These are phyloP conservation scores for Moringa oleifera DNA, from an alignment of 345 rosid genomes.

Conservation along the genomic window DNA sequence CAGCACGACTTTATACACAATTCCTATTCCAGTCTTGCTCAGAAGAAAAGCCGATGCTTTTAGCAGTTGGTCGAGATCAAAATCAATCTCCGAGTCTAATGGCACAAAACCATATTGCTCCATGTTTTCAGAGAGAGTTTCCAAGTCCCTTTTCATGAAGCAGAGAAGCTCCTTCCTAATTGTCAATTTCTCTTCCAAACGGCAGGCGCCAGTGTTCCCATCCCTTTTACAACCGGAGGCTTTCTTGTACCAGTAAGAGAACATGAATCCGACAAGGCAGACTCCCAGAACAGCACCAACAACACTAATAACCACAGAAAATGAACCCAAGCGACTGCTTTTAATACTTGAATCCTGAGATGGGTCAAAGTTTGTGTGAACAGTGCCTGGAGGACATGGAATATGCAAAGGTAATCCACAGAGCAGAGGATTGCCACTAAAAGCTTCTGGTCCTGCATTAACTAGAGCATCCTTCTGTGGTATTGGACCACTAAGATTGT, in stretches of 20 bases:
- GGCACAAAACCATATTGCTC: conserved; percentile 61
- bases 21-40: conserved; percentile 79
- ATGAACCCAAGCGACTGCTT: conserved; percentile 12
- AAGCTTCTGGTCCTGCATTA: conserved; percentile 75
- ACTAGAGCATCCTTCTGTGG: conserved; percentile 49
- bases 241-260: conserved; percentile 42
- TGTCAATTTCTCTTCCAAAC: conserved; percentile 35
- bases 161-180: conserved; percentile 48
- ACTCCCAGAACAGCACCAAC: conserved; percentile 39
- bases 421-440: conserved; percentile 59
- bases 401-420: conserved; percentile 68
- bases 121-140: conserved; percentile 42
- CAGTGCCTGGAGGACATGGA: conserved; percentile 28
- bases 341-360: conserved; percentile 14
- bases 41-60: conserved; percentile 91
- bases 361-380: conserved; percentile 16
- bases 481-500: conserved; percentile 68
- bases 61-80: conserved; percentile 75
- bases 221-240: conserved; percentile 19
- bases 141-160: conserved; percentile 38
- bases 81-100: conserved; percentile 49
- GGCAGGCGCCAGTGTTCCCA: conserved; percentile 21
- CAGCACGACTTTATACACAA: conserved; percentile 83
- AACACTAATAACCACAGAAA: conserved; percentile 10
- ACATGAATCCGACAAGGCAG: conserved; percentile 41